These are phyloP conservation scores for Penicillium maclennaniae DNA, from an alignment of 495 filamentous ascomycete species.

Conservation along the genomic window DNA sequence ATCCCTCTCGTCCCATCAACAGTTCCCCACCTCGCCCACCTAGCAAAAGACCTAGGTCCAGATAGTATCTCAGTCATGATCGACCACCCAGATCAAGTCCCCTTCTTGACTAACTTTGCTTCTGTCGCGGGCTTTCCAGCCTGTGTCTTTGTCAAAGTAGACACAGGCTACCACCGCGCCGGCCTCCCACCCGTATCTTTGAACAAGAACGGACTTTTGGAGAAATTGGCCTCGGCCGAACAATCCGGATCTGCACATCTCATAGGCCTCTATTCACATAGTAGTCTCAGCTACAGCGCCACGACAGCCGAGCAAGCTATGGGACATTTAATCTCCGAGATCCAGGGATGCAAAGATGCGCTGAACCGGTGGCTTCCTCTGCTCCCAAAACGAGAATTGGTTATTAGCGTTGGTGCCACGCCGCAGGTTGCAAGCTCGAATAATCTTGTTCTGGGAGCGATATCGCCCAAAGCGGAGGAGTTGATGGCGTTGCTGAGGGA, in stretches of 20 bases:
- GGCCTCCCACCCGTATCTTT: slow-evolving; percentile 56
- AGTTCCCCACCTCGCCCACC: slow-evolving; percentile 50
- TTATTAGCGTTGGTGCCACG: slow-evolving; percentile 75
- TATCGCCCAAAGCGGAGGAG: slow-evolving; percentile 16
- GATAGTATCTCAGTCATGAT: slow-evolving; percentile 62
- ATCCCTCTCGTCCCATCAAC: slow-evolving; percentile 66
- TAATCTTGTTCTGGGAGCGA: slow-evolving; percentile 29
- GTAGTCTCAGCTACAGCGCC: slow-evolving; percentile 65
- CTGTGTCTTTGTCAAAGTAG: slow-evolving; percentile 70
- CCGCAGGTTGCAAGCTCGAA: slow-evolving; percentile 65
- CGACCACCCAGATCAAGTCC: slow-evolving; percentile 65
- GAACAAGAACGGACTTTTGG: slow-evolving; percentile 49
- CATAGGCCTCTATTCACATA: slow-evolving; percentile 74
- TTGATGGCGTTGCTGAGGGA: slow-evolving; percentile 21
- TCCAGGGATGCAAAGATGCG: slow-evolving; percentile 53
- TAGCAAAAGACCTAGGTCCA: slow-evolving; percentile 49
- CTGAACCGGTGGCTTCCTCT: slow-evolving; percentile 32
- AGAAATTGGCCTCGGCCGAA: slow-evolving; percentile 42
- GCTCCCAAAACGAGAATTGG: slow-evolving; percentile 35
- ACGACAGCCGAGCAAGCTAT: slow-evolving; percentile 53
- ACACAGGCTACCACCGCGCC: slow-evolving; percentile 73
- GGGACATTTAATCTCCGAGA: slow-evolving; percentile 55
- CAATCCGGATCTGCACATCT: slow-evolving; percentile 39
- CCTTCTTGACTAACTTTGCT: slow-evolving; percentile 37
- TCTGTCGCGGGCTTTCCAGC: slow-evolving; percentile 38